These are phyloP conservation scores for Telopea speciosissima DNA, from an alignment of 177 flowering plant genomes.

Conservation along the genomic window DNA sequence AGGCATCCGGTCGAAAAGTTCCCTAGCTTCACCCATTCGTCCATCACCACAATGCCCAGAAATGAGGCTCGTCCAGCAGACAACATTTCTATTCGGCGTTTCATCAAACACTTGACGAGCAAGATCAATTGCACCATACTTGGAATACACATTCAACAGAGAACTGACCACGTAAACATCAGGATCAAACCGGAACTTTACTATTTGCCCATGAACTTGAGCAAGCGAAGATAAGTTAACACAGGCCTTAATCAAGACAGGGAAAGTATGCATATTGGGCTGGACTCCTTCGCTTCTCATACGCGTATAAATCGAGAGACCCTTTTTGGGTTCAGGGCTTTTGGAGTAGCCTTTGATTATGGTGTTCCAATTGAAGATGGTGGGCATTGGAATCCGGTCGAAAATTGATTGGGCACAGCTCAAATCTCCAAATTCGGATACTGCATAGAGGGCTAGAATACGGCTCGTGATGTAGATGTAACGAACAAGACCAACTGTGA, in stretches of 20 bases:
- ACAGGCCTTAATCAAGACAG: slow-evolving; percentile 23
- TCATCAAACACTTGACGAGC: slow-evolving; percentile 20
- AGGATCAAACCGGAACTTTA: slow-evolving; percentile 21
- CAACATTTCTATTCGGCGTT: slow-evolving; percentile 15
- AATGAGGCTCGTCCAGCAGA: slow-evolving; percentile 25
- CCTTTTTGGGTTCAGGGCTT: slow-evolving; percentile 14
- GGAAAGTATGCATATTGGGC: slow-evolving; percentile 24
- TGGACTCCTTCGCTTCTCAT: slow-evolving; percentile 15
- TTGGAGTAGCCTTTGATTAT: slow-evolving; percentile 28
- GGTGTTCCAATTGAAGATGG: slow-evolving; percentile 30
- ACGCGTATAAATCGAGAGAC: slow-evolving; percentile 16
- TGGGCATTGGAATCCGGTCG: slow-evolving; percentile 20
- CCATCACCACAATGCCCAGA: slow-evolving; percentile 24
- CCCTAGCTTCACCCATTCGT: slow-evolving; percentile 15
- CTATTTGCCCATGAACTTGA: slow-evolving; percentile 15
- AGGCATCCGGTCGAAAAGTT: slow-evolving; percentile 29
- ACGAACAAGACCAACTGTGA: slow-evolving; percentile 12
- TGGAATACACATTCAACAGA: slow-evolving; percentile 13
- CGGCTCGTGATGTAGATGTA: slow-evolving; percentile 12
- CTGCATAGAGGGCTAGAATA: slow-evolving; percentile 11
- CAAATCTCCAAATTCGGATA: slow-evolving; percentile 14
- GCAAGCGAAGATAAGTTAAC: slow-evolving; percentile 2
- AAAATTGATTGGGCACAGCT: slow-evolving; percentile 18
- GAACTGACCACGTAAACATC: slow-evolving; percentile 18
- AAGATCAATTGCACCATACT: slow-evolving; percentile 12